Conservation (phyloP, 495 filamentous ascomycete genomes). For the Tuber brumale region DNA sequence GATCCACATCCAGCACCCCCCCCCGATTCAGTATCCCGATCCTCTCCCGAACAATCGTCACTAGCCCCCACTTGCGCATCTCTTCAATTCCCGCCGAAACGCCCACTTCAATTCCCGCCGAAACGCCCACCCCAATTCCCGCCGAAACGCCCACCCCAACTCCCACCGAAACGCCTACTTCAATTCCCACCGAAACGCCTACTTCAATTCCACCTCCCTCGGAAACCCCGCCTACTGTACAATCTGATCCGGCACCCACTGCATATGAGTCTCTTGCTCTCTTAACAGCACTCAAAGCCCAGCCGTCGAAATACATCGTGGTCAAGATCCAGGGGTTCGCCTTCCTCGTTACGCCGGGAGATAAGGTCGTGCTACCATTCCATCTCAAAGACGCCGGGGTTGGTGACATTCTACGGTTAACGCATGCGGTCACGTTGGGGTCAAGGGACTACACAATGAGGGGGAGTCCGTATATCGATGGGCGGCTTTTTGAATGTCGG, state of each 20-base stretch:
- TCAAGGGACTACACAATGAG: constrained; percentile 86
- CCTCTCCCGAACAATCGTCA: constrained; percentile 28
- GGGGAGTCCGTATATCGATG: constrained; percentile 69
- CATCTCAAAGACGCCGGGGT: constrained; percentile 73
- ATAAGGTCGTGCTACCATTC: constrained; percentile 89
- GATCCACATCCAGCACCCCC: constrained; percentile 35
- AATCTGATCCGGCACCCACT: constrained; percentile 25
- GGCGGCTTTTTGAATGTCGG: constrained; percentile 73
- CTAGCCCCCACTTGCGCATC: constrained; percentile 28
- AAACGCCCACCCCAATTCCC: constrained; percentile 30
- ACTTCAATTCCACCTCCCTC: constrained; percentile 38
- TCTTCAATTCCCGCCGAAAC: constrained; percentile 38
- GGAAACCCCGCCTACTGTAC: constrained; percentile 45
- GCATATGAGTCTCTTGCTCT: constrained; percentile 51
- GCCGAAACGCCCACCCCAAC: no score
- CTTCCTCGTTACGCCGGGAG: constrained; percentile 84
- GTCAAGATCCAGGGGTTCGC: constrained; percentile 78
- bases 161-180: no score
- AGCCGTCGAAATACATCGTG: constrained; percentile 77
- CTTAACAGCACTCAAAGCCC: constrained; percentile 69
- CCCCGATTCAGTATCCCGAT: constrained; percentile 32
- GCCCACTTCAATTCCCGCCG: constrained; percentile 32
- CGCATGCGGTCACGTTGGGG: constrained; percentile 70
- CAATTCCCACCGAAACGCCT: constrained; percentile 34
- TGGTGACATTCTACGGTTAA: constrained; percentile 78